Evolutionary conservation across 2,329 filamentous ascomycete genomes (phyloP).

Genomic region (Cryoendolithus antarcticus): DNA sequence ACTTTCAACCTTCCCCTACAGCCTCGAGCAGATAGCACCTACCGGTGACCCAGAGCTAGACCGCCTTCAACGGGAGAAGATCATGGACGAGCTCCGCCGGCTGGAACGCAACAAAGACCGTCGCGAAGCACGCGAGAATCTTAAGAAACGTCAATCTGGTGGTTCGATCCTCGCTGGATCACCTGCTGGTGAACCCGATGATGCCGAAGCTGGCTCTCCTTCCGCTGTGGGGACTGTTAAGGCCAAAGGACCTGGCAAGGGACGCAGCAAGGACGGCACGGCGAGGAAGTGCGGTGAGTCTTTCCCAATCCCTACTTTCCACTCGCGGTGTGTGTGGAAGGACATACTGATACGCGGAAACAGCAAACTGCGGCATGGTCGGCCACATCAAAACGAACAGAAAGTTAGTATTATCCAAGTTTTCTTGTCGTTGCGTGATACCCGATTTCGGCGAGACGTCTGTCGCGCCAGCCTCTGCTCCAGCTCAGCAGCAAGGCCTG

Average conservation of each 20-base stretch:
- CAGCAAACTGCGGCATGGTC: conserved; percentile 79
- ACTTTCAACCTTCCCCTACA: too few species aligned
- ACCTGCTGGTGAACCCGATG: conserved; percentile 22
- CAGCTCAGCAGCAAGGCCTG: neutral
- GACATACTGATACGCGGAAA: too few species aligned
- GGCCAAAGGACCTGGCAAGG: conserved; percentile 18
- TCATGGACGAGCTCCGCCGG: conserved; percentile 65
- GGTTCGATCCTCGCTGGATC: too few species aligned
- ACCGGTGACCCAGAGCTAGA: conserved; percentile 58
- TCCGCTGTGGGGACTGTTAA: conserved; percentile 14
- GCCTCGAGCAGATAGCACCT: conserved; percentile 20
- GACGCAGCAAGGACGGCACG: conserved; percentile 50
- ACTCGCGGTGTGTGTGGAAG: too few species aligned
- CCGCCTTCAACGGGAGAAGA: conserved; percentile 42
- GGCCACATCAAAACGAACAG: conserved; percentile 99
- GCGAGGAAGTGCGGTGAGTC: conserved; percentile 62
- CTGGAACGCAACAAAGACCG: conserved; percentile 87
- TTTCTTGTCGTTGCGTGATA: conserved; percentile 9
- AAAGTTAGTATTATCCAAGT: conserved; percentile 51
- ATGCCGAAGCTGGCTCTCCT: conserved; percentile 34
- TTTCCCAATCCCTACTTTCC: too few species aligned
- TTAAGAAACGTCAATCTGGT: conserved; percentile 45
- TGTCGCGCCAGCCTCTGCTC: neutral
- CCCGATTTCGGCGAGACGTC: conserved; percentile 1
- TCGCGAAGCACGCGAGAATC: conserved; percentile 77